Evolutionary conservation across 495 filamentous ascomycete species (phyloP).

Genomic region (Jackrogersella minutella): DNA sequence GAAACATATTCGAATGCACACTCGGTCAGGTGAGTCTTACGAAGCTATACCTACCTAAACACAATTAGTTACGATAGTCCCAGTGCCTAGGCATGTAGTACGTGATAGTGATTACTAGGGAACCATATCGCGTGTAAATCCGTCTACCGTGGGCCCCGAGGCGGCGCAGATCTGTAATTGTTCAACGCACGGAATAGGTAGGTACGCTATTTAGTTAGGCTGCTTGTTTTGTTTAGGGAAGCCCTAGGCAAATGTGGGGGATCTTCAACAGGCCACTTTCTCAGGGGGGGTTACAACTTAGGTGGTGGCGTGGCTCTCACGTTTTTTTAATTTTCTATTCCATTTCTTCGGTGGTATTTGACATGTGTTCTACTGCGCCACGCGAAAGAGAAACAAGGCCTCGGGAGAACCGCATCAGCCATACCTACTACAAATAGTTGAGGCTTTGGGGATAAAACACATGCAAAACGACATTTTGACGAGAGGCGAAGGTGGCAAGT

Average conservation of each 20-base stretch:
- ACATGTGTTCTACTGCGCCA: slow-evolving; percentile 30
- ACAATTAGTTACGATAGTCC: not conserved
- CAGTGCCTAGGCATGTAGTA: not conserved
- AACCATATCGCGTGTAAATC: not conserved
- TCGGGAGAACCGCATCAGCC: not conserved
- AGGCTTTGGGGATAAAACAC: not conserved
- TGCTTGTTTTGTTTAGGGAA: not conserved
- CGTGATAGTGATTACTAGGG: too few species aligned
- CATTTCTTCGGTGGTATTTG: slow-evolving; percentile 7
- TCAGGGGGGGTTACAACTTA: slow-evolving; percentile 1
- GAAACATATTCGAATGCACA: slow-evolving; percentile 2
- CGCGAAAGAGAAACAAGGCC: not conserved
- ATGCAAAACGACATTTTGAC: not conserved
- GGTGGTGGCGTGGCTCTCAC: slow-evolving; percentile 15
- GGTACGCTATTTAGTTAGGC: slow-evolving; percentile 2
- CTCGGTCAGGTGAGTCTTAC: not conserved
- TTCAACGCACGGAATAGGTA: slow-evolving; percentile 18
- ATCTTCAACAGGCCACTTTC: slow-evolving; percentile 18
- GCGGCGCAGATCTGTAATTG: slow-evolving; percentile 15
- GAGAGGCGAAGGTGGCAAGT: not conserved
- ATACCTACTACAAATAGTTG: not conserved
- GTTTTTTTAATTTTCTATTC: too few species aligned
- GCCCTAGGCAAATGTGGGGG: slow-evolving; percentile 19
- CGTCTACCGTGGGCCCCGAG: slow-evolving; percentile 14
- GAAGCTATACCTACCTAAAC: not conserved